A percentile compares a stretch with the other conserved stretches of the same genome.
These are phyloP conservation scores for Durusdinium trenchii DNA, from an alignment of 73 alveolate genomes.

Conservation along the genomic window DNA sequence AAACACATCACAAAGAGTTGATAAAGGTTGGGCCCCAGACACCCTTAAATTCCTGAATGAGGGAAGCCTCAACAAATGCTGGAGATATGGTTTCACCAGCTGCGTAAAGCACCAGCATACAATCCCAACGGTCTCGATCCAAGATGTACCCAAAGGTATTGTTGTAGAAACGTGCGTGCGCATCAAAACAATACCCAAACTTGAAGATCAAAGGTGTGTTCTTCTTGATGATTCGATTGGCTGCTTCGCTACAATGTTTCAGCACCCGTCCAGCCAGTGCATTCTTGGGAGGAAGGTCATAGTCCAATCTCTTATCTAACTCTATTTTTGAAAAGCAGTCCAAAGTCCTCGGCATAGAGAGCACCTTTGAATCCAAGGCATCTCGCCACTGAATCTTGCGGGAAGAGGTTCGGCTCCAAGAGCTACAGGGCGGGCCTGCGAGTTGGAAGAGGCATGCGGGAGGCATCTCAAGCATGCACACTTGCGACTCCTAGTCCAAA, in stretches of 20 bases:
- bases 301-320: background rate
- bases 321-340: background rate
- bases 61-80: background rate
- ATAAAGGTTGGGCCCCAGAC: background rate
- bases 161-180: background rate
- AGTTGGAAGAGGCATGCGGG: background rate
- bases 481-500: background rate
- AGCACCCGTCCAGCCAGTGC: background rate
- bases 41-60: background rate
- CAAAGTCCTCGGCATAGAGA: background rate
- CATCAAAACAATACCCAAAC: background rate
- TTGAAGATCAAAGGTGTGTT: background rate
- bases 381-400: background rate
- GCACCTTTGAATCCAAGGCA: background rate
- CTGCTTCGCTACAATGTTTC: background rate
- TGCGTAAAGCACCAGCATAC: background rate
- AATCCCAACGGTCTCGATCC: background rate
- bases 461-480: background rate
- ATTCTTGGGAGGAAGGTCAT: background rate
- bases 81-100: background rate
- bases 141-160: background rate
- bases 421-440: constrained; percentile 10
- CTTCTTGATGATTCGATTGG: background rate
- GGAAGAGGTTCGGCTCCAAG: background rate
- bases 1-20: background rate